Percentiles rank a stretch among this genome's conserved stretches.
Evolutionary conservation across 768 basidiomycete species (phyloP).

Genomic region (Austroboletus eburneus): DNA sequence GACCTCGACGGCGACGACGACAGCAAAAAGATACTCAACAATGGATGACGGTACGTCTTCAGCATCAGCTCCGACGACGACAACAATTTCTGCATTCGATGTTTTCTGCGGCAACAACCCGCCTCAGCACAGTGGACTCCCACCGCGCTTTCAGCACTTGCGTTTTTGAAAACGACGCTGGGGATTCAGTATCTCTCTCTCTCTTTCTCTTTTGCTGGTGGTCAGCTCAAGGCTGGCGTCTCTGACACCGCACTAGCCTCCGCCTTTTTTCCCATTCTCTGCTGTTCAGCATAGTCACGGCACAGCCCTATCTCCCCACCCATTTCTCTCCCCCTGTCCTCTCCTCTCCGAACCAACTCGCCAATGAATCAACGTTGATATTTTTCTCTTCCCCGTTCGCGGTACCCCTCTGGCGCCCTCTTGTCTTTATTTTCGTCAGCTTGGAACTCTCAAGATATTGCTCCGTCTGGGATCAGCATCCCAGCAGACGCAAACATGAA

Average conservation of each 20-base stretch:
- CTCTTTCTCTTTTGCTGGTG: constrained; percentile 17
- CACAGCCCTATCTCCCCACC: constrained; percentile 26
- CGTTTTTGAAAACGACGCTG: constrained; percentile 25
- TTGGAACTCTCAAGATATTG: constrained; percentile 83
- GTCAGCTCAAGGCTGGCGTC: constrained; percentile 35
- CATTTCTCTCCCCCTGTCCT: constrained; percentile 10
- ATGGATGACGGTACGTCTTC: constrained; percentile 78
- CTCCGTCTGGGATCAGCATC: constrained; percentile 70
- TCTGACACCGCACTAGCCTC: constrained; percentile 11
- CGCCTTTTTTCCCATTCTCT: constrained; percentile 13
- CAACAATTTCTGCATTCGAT: constrained; percentile 46
- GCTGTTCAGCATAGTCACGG: constrained; percentile 9
- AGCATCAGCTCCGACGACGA: constrained; percentile 69
- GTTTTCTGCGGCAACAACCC: constrained; percentile 37
- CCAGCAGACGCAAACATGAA: constrained; percentile 50
- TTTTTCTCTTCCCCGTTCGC: constrained; percentile 34
- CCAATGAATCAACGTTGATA: constrained; percentile 41
- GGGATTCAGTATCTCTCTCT: constrained; percentile 18
- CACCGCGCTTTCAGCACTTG: constrained; percentile 29
- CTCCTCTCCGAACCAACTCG: constrained; percentile 25
- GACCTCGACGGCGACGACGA: constrained; percentile 12
- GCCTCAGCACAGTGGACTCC: constrained; percentile 31
- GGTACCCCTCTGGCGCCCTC: constrained; percentile 7
- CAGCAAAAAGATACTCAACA: constrained; percentile 33
- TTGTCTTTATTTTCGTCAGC: constrained; percentile 43